Conservation (phyloP, 2,329 filamentous ascomycete species). For the Colletotrichum sansevieriae region DNA sequence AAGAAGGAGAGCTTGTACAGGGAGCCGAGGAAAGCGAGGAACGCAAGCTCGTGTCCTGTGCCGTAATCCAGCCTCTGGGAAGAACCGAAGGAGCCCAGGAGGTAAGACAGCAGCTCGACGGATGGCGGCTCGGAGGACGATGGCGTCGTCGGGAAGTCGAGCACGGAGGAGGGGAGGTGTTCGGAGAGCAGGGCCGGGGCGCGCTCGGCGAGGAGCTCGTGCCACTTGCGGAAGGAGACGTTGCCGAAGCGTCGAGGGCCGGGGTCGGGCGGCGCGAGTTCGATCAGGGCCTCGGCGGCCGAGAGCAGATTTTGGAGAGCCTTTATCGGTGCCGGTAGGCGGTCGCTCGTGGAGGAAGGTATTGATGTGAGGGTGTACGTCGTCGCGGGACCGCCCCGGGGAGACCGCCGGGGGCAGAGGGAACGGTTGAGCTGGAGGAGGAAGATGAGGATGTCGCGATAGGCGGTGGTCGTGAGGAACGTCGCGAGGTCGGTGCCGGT, state of each 20-base stretch:
- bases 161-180: conserved; percentile 46
- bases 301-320: conserved; percentile 76
- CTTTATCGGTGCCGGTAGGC: conserved; percentile 67
- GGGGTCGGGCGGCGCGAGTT: conserved; percentile 84
- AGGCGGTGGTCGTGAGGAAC: conserved; percentile 86
- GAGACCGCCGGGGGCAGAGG: conserved; percentile 77
- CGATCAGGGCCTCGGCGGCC: conserved; percentile 75
- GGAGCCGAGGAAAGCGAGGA: conserved; percentile 89
- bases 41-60: conserved; percentile 95
- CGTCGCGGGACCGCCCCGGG: conserved; percentile 52
- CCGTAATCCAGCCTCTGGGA: conserved; percentile 93
- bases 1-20: conserved; percentile 94
- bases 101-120: conserved; percentile 65
- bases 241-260: conserved; percentile 95
- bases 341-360: conserved; percentile 51
- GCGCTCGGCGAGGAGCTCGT: conserved; percentile 74
- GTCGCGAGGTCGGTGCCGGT: conserved; percentile 83
- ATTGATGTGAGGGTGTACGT: conserved; percentile 60
- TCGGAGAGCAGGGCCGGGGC: conserved; percentile 64
- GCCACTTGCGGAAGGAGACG: conserved; percentile 89
- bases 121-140: conserved; percentile 44
- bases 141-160: conserved; percentile 42
- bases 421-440: conserved; percentile 90
- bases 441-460: conserved; percentile 88
- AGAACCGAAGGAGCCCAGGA: conserved; percentile 90